phyloP scores from a whole-genome alignment of 306 rosid genomes.

The Dicorynia guianensis region DNA sequence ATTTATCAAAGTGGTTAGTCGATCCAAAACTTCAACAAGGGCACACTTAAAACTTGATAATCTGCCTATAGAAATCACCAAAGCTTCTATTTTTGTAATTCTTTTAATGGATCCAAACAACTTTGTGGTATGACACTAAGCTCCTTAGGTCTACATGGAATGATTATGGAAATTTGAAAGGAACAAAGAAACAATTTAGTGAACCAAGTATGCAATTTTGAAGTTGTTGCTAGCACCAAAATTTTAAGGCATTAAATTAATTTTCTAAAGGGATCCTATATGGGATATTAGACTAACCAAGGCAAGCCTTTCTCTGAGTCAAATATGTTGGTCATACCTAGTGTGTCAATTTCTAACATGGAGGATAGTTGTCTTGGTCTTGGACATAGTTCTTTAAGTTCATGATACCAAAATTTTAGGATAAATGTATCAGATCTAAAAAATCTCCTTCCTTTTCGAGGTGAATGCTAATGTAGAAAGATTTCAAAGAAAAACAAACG shows the following conservation, averaged over 20 bases:
- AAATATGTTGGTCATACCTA: too few species aligned
- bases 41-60: conserved; percentile 15
- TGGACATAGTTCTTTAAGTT: too few species aligned
- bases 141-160: conserved; percentile 75
- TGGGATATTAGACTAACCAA: too few species aligned
- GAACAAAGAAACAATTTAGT: too few species aligned
- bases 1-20: conserved; percentile 13
- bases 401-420: too few species aligned
- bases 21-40: conserved; percentile 17
- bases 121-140: conserved; percentile 78
- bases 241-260: too few species aligned
- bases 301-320: too few species aligned
- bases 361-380: too few species aligned
- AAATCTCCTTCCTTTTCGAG: not conserved
- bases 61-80: conserved; percentile 82
- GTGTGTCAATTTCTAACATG: too few species aligned
- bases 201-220: not conserved
- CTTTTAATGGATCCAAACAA: conserved; percentile 65
- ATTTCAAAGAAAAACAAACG: not conserved
- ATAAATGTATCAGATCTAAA: too few species aligned
- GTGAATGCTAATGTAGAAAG: not conserved
- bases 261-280: too few species aligned
- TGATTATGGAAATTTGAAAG: not conserved
- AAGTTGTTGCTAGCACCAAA: too few species aligned
- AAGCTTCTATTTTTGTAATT: conserved; percentile 81